Evolutionary conservation across 2,329 filamentous ascomycete species (phyloP).

Genomic region (Verticillium albo-atrum): DNA sequence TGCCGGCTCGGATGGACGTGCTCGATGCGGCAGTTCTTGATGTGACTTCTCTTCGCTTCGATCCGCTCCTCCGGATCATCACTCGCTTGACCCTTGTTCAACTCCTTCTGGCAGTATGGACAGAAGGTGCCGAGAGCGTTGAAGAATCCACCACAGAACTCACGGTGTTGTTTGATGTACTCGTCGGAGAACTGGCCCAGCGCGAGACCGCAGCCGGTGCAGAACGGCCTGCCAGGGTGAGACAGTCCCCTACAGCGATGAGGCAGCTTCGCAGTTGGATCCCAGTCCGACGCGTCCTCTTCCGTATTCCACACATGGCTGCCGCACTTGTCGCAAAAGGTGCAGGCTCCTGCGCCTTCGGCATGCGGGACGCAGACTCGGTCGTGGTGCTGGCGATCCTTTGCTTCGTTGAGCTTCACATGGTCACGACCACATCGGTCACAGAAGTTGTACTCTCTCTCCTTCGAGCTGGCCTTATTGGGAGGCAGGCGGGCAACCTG

Average conservation of each 20-base stretch:
- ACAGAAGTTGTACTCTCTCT: slow-evolving; percentile 14
- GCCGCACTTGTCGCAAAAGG: slow-evolving; percentile 15
- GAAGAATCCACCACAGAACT: slow-evolving; percentile 13
- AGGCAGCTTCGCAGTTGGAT: slow-evolving; percentile 6
- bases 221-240: slow-evolving; percentile 8
- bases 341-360: slow-evolving; percentile 4
- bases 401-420: slow-evolving; percentile 2
- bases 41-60: slow-evolving; percentile 4
- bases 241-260: slow-evolving; percentile 11
- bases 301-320: slow-evolving; percentile 6
- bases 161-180: slow-evolving; percentile 8
- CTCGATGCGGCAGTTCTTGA: slow-evolving; percentile 1
- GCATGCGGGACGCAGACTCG: slow-evolving; percentile 13
- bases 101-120: slow-evolving; percentile 12
- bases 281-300: slow-evolving; percentile 3
- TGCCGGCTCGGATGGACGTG: background rate
- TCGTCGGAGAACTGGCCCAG: slow-evolving; percentile 1
- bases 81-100: background rate
- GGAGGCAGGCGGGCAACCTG: slow-evolving; percentile 2
- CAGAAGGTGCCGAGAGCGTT: slow-evolving; percentile 13
- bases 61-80: background rate
- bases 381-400: slow-evolving; percentile 16
- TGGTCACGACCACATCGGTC: slow-evolving; percentile 19
- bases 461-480: slow-evolving; percentile 6
- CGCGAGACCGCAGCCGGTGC: slow-evolving; percentile 11